A percentile compares a stretch with the other conserved stretches of the same genome.
Conservation (phyloP, 306 rosid species). For the Medicago arabica region DNA sequence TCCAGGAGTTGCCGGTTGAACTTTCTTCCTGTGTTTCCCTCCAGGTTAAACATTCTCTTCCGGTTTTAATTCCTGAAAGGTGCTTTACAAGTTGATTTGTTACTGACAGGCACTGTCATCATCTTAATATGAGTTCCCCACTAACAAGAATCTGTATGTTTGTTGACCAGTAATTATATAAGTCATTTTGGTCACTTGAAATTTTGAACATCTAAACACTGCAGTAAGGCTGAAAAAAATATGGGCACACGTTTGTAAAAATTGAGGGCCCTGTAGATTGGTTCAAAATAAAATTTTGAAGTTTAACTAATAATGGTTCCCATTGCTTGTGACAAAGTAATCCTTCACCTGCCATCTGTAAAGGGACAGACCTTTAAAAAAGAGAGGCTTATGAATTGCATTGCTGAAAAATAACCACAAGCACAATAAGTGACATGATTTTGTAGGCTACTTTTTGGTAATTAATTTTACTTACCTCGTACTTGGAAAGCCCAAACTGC, state of each 20-base stretch:
- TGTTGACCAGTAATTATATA: constrained; percentile 10
- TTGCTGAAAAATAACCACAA: constrained; percentile 15
- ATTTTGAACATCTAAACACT: constrained; percentile 17
- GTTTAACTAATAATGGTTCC: constrained; percentile 26
- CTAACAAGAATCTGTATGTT: constrained; percentile 19
- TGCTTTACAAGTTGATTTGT: constrained; percentile 10
- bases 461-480: neutral
- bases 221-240: neutral
- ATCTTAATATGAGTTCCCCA: constrained; percentile 2
- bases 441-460: constrained; percentile 12
- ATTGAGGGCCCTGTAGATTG: constrained; percentile 23
- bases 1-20: constrained; percentile 84
- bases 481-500: neutral
- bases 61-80: constrained; percentile 30
- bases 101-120: neutral
- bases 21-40: constrained; percentile 79
- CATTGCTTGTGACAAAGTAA: constrained; percentile 10
- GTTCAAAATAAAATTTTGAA: constrained; percentile 15
- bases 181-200: neutral
- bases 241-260: neutral
- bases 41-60: constrained; percentile 59
- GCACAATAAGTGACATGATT: constrained; percentile 8
- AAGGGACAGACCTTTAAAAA: neutral
- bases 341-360: neutral
- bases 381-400: constrained; percentile 8